A percentile compares a stretch with the other conserved stretches of the same genome.
phyloP scores from a whole-genome alignment of 495 filamentous ascomycete genomes.

The Tuber calosporum region DNA sequence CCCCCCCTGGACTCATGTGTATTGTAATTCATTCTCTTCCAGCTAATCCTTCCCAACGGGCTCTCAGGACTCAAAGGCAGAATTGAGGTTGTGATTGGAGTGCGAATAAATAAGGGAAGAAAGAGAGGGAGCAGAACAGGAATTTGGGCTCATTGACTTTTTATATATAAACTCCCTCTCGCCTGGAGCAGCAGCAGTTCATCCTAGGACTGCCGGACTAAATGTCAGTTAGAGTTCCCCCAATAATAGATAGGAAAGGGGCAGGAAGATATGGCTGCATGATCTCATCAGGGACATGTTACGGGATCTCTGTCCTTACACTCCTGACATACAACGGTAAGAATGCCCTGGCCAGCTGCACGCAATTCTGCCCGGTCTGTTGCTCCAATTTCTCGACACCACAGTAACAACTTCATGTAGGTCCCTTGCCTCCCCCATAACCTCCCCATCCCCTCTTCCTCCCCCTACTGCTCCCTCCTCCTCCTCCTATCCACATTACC shows the following conservation, averaged over 20 bases:
- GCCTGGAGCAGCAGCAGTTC: background rate
- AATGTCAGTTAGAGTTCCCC: background rate
- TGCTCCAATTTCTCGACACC: background rate
- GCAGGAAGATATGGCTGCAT: background rate
- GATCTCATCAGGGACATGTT: background rate
- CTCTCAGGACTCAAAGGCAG: background rate
- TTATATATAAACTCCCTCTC: background rate
- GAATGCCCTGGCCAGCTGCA: background rate
- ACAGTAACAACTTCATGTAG: background rate
- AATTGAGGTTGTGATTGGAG: conserved; percentile 8
- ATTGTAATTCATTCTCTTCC: conserved; percentile 23
- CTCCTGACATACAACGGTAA: conserved; percentile 10
- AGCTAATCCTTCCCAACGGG: background rate
- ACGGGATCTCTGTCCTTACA: conserved; percentile 18
- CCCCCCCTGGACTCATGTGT: conserved; percentile 16
- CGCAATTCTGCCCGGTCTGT: background rate
- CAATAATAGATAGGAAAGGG: background rate
- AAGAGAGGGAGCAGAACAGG: background rate
- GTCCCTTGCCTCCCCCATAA: conserved; percentile 5
- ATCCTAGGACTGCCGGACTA: background rate
- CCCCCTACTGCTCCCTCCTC: background rate
- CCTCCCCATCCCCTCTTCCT: background rate
- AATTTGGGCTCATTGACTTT: background rate
- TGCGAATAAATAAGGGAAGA: background rate
- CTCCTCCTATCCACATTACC: background rate